Conservation (phyloP, 2,329 filamentous ascomycete species). For the Aspergillus quadrilineatus region DNA sequence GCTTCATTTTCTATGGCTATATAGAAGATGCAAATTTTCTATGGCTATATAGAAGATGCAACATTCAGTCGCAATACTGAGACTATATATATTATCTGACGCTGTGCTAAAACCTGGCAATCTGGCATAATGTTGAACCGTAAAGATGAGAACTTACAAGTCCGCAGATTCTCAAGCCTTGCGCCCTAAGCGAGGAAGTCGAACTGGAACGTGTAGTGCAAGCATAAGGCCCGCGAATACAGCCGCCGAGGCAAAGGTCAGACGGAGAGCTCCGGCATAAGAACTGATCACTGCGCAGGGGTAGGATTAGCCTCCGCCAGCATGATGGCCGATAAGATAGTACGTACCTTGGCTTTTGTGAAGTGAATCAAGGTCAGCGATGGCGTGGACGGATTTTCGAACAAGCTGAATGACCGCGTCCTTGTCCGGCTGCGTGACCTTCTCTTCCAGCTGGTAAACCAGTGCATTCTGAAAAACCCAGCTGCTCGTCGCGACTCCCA, state of each 20-base stretch:
- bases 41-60: too few species aligned
- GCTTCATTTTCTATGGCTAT: neutral
- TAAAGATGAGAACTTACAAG: neutral
- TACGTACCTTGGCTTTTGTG: slow-evolving; percentile 50
- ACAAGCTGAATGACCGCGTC: slow-evolving; percentile 51
- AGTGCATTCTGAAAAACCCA: slow-evolving; percentile 72
- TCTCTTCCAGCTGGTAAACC: slow-evolving; percentile 56
- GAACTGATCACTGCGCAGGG: slow-evolving; percentile 33
- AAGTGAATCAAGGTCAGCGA: slow-evolving; percentile 45
- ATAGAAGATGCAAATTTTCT: neutral
- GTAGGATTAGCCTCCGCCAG: neutral
- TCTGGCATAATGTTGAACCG: neutral
- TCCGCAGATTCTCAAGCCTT: slow-evolving; percentile 17
- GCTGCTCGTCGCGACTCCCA: slow-evolving; percentile 71
- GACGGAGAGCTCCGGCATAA: slow-evolving; percentile 37
- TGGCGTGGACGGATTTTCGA: slow-evolving; percentile 51
- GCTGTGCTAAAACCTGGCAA: neutral
- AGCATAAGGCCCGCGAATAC: slow-evolving; percentile 37
- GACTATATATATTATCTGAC: neutral
- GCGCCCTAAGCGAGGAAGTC: slow-evolving; percentile 33
- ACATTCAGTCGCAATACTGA: neutral
- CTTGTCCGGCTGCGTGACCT: slow-evolving; percentile 61
- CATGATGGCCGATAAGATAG: neutral
- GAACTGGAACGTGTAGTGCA: slow-evolving; percentile 32
- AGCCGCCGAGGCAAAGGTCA: slow-evolving; percentile 41